Base-by-base conservation (phyloP, 768 basidiomycete genomes). In the Mycena pura region DNA sequence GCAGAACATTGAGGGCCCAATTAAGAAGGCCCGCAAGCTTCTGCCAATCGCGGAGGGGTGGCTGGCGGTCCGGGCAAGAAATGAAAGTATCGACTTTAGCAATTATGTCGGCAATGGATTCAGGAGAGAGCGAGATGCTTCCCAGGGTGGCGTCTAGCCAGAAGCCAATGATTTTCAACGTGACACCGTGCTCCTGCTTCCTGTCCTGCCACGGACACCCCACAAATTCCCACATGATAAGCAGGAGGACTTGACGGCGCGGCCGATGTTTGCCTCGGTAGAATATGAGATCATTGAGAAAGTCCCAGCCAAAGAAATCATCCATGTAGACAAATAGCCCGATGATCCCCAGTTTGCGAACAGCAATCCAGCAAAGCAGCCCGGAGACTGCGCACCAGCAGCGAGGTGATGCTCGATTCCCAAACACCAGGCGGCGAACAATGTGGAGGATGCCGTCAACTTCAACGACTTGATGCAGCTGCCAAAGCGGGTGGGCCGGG, bases 401-500 rank as follows among this genome's bases (percentile, higher is more conserved):
- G 0, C 56, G 62, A 3, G 70, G 72, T 0, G 70, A 70, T 3
- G 64, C 69, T 8, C 67, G 52, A 21, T 66, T 70, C 1, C 75
- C 73, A 46, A 76, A 76, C 7, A 71, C 69, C 1, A 71, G 63
- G 10, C 66, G 65, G 2, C 70, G 71, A 31, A 75, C 71, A 22
- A 77, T 67, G 45, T 72, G 64, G 5, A 47, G 43, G 2, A 41
- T 27, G 4, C 55, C 65, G 48, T 76, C 71, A 19, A 73, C 68
- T 7, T 29, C 57, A 15, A 77, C 65, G 17, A 74, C 63, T 46
- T 78, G 77, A 19, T 62, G 57, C 0, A 76, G 39, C 43, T 79
- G 76, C 70, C 71, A 79, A 19, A 74, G 8, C 9, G 74, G 76
- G 50, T 77, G 72, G 5, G 66, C 66, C 3, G 74, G 74, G 0